Conservation (phyloP, 1,139 yeast species). For the Candida sp. region DNA sequence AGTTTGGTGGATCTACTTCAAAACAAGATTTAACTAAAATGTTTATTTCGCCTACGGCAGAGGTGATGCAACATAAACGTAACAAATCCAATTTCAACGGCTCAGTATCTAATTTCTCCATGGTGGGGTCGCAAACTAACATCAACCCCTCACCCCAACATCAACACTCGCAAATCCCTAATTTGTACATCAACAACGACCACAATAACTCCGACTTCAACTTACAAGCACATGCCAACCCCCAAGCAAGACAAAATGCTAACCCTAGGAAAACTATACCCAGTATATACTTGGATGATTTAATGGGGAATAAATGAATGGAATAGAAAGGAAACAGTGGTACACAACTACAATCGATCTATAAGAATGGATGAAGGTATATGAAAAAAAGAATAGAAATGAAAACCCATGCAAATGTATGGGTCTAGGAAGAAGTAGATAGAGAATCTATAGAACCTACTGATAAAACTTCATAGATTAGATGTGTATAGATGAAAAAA, state of each 20-base stretch:
- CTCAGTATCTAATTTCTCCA: slow-evolving; percentile 20
- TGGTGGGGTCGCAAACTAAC: slow-evolving; percentile 22
- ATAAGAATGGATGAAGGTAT: too few species aligned
- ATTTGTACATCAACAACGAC: slow-evolving; percentile 34
- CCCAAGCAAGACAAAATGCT: slow-evolving; percentile 6
- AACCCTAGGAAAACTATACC: slow-evolving; percentile 42
- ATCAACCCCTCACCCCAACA: slow-evolving; percentile 19
- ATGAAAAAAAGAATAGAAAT: too few species aligned
- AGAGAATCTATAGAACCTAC: too few species aligned
- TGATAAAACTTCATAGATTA: too few species aligned
- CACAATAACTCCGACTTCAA: slow-evolving; percentile 33
- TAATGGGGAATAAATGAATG: slow-evolving; percentile 24
- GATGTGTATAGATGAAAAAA: too few species aligned
- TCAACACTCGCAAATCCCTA: slow-evolving; percentile 35
- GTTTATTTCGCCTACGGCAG: slow-evolving; percentile 81
- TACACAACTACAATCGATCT: too few species aligned
- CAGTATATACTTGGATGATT: slow-evolving; percentile 54
- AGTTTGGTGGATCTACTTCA: slow-evolving; percentile 29
- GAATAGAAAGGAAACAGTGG: too few species aligned
- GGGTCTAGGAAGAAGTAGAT: too few species aligned
- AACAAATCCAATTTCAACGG: slow-evolving; percentile 21
- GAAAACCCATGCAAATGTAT: too few species aligned
- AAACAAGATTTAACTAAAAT: slow-evolving; percentile 46
- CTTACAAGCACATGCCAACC: slow-evolving; percentile 12
- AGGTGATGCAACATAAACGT: slow-evolving; percentile 53